phyloP scores from a whole-genome alignment of 2,329 filamentous ascomycete species.

The Aspergillus sp. region DNA sequence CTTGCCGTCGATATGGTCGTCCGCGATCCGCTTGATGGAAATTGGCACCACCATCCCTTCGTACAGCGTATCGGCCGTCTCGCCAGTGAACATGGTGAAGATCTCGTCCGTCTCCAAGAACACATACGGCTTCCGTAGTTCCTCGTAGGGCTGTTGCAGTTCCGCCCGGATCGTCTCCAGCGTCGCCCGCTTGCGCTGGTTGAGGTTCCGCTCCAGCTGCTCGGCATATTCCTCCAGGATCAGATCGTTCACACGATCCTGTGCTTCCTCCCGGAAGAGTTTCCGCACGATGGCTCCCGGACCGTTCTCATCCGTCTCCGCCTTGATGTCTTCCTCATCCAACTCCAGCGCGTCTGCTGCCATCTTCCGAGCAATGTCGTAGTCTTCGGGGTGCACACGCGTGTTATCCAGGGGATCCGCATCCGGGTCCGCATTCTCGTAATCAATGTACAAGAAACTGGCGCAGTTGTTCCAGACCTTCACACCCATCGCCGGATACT shows the following conservation, averaged over 20 bases:
- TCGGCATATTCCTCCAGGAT: slow-evolving; percentile 96
- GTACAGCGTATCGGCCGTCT: slow-evolving; percentile 72
- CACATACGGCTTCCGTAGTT: slow-evolving; percentile 73
- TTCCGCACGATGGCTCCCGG: slow-evolving; percentile 85
- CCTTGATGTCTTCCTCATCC: slow-evolving; percentile 96
- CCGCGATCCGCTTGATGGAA: slow-evolving; percentile 76
- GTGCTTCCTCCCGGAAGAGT: slow-evolving; percentile 87
- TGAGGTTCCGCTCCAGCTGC: slow-evolving; percentile 86
- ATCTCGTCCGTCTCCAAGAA: slow-evolving; percentile 65
- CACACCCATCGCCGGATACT: slow-evolving; percentile 72
- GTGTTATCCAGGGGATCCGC: slow-evolving; percentile 95
- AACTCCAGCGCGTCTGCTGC: slow-evolving; percentile 92
- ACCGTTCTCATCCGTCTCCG: slow-evolving; percentile 83
- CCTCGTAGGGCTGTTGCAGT: slow-evolving; percentile 85
- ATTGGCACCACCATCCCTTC: slow-evolving; percentile 92
- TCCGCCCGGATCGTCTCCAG: slow-evolving; percentile 94
- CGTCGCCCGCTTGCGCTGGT: slow-evolving; percentile 89
- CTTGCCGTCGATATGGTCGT: slow-evolving; percentile 87
- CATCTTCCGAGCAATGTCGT: slow-evolving; percentile 96
- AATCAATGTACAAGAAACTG: slow-evolving; percentile 86
- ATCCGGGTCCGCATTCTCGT: slow-evolving; percentile 69
- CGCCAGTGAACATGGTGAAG: slow-evolving; percentile 94
- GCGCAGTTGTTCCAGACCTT: slow-evolving; percentile 95
- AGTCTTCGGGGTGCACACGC: slow-evolving; percentile 95
- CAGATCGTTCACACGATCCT: slow-evolving; percentile 91